Evolutionary conservation across 805 yeast genomes (phyloP).

Genomic region (Allodekkera sacchari): DNA sequence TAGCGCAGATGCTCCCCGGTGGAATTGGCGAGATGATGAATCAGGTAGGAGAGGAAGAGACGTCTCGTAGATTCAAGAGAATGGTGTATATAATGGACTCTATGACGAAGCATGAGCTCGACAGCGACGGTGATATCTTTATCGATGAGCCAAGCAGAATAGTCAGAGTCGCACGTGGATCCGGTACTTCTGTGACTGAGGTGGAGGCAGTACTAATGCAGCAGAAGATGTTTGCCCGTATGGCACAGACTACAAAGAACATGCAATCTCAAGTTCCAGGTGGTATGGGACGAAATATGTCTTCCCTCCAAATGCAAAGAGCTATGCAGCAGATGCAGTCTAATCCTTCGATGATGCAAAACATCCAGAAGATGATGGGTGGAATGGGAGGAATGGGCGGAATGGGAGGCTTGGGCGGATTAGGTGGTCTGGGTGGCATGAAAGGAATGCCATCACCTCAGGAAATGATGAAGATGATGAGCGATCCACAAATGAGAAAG

Average conservation of each 20-base stretch:
- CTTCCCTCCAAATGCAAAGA: conserved; percentile 26
- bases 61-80: conserved; percentile 71
- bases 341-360: conserved; percentile 70
- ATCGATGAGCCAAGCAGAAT: conserved; percentile 76
- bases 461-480: conserved; percentile 42
- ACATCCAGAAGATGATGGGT: conserved; percentile 66
- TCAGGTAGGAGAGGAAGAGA: conserved; percentile 88
- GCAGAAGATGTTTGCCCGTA: conserved; percentile 86
- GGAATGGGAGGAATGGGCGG: conserved; percentile 52
- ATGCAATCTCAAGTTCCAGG: conserved; percentile 28
- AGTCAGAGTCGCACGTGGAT: conserved; percentile 86
- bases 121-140: conserved; percentile 79
- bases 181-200: conserved; percentile 87
- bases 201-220: conserved; percentile 89
- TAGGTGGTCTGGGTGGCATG: conserved; percentile 46
- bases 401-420: conserved; percentile 45
- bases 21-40: conserved; percentile 78
- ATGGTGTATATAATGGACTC: conserved; percentile 93
- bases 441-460: conserved; percentile 35
- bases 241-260: conserved; percentile 72
- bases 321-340: conserved; percentile 58
- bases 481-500: conserved; percentile 65
- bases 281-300: conserved; percentile 31
- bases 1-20: conserved; percentile 92
- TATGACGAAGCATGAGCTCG: conserved; percentile 88